Conservation (phyloP, 2,329 filamentous ascomycete genomes). For the Pseudogymnoascus sp. region DNA sequence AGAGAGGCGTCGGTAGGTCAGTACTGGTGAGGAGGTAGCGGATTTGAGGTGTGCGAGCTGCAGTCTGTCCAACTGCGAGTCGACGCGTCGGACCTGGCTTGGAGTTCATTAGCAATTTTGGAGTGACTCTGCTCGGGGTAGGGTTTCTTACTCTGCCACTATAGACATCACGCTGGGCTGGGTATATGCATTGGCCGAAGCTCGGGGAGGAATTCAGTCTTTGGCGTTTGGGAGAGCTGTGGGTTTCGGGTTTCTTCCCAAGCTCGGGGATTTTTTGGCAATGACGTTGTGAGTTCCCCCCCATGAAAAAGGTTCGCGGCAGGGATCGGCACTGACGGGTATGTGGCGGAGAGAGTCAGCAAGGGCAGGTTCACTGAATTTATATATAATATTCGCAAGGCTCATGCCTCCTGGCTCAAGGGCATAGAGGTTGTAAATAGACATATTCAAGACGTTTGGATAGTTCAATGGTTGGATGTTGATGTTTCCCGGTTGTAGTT, state of each 20-base stretch:
- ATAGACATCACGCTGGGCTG: conserved; percentile 33
- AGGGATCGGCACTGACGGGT: not conserved
- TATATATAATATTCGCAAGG: not conserved
- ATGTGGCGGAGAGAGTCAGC: not conserved
- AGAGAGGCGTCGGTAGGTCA: conserved; percentile 24
- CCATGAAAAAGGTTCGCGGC: not conserved
- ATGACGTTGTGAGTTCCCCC: not conserved
- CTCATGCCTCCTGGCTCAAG: not conserved
- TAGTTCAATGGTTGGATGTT: not conserved
- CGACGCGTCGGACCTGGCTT: conserved; percentile 50
- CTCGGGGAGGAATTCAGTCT: not conserved
- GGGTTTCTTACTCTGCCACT: conserved; percentile 34
- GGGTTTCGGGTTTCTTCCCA: not conserved
- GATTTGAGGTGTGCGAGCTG: conserved; percentile 37
- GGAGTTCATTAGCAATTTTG: not conserved
- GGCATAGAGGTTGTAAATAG: not conserved
- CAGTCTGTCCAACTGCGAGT: conserved; percentile 57
- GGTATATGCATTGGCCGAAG: not conserved
- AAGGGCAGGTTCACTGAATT: not conserved
- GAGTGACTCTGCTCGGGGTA: conserved; percentile 2
- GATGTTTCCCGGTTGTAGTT: not conserved
- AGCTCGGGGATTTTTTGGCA: not conserved
- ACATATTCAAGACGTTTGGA: not conserved
- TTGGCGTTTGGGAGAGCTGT: not conserved
- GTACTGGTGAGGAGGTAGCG: conserved; percentile 18